phyloP scores from a whole-genome alignment of 2,329 filamentous ascomycete genomes.

The Fusarium tricinctum region DNA sequence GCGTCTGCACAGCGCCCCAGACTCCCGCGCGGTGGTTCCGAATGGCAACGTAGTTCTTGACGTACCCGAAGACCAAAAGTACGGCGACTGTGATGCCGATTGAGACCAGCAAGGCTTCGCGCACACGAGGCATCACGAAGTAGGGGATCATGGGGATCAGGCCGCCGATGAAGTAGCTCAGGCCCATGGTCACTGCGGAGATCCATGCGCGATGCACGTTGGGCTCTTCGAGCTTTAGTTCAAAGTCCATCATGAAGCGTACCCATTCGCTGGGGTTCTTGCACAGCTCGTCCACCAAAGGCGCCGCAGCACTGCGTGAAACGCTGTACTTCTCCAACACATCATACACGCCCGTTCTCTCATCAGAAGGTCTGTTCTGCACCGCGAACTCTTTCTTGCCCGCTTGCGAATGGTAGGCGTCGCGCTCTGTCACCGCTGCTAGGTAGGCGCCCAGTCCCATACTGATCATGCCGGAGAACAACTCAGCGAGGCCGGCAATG shows the following conservation, averaged over 20 bases:
- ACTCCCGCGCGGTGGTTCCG: slow-evolving; percentile 66
- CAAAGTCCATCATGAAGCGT: slow-evolving; percentile 72
- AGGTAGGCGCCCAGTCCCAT: slow-evolving; percentile 84
- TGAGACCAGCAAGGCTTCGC: slow-evolving; percentile 69
- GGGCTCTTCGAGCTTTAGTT: slow-evolving; percentile 63
- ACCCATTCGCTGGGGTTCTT: slow-evolving; percentile 64
- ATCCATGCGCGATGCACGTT: slow-evolving; percentile 62
- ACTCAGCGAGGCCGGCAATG: slow-evolving; percentile 79
- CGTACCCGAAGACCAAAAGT: slow-evolving; percentile 74
- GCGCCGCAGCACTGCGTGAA: slow-evolving; percentile 57
- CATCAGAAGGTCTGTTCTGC: slow-evolving; percentile 58
- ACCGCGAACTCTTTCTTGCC: slow-evolving; percentile 61
- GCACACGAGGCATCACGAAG: slow-evolving; percentile 66
- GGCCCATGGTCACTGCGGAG: slow-evolving; percentile 74
- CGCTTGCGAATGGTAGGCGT: slow-evolving; percentile 65
- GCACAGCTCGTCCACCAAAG: slow-evolving; percentile 65
- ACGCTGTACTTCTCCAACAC: slow-evolving; percentile 67
- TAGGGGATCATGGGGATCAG: slow-evolving; percentile 80
- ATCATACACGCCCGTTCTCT: slow-evolving; percentile 64
- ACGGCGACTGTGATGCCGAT: slow-evolving; percentile 72
- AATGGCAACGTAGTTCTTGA: slow-evolving; percentile 70
- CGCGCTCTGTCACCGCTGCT: slow-evolving; percentile 71
- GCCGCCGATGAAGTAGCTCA: slow-evolving; percentile 78
- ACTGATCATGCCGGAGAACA: slow-evolving; percentile 80
- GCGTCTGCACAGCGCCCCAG: slow-evolving; percentile 73